Evolutionary conservation across 2,329 filamentous ascomycete genomes (phyloP), one percentile per base, ranked within the genome.

Genomic region (Fusarium subglutinans): DNA sequence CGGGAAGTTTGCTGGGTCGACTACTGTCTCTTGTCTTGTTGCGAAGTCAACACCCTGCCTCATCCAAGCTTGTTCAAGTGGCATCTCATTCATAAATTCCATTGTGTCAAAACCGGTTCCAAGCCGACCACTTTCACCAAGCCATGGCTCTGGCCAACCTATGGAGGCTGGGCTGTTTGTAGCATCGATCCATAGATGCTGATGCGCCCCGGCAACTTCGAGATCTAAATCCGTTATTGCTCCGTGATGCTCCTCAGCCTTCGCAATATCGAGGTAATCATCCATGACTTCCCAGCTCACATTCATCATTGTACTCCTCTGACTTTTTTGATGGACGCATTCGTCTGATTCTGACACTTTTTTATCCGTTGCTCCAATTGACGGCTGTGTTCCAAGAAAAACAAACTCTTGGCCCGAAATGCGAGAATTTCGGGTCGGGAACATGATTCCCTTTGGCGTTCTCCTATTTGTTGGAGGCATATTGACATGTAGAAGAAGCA

Each of bases 401-500:
- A 12, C 22, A 35, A 18, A 18, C 15, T 37, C 26, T n/a, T 11
- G 24, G 24, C 24, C 40, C 14, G 41, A 45, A 22, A 35, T 8
- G 14, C 2, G 53, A 26, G 47, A 43, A 5, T 18, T n/a, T 10
- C 22, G 43, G 4, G 35, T 14, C 15, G n/a, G n/a, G 38, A 20
- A n/a, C 13, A 33, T 30, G 40, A 40, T 24, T 35, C 22, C 58
- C 58, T 47, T 67, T 30, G 18, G 10, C 20, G 30, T 54, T 37
- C 54, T 57, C n/a, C 45, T 68, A 22, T 58, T 66, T 24, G 55
- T 58, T 6, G 57, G 18, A n/a, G 78, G 73, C 3, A 63, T 24
- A 35, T 74, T 72, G 15, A 53, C 35, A 28, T 69, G 63, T 13
- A 66, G 48, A 41, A 81, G 38, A 37, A 82, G 61, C 13, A 80